These are phyloP conservation scores for Davidsoniella australis DNA, from an alignment of 2,329 filamentous ascomycete genomes.

Conservation along the genomic window DNA sequence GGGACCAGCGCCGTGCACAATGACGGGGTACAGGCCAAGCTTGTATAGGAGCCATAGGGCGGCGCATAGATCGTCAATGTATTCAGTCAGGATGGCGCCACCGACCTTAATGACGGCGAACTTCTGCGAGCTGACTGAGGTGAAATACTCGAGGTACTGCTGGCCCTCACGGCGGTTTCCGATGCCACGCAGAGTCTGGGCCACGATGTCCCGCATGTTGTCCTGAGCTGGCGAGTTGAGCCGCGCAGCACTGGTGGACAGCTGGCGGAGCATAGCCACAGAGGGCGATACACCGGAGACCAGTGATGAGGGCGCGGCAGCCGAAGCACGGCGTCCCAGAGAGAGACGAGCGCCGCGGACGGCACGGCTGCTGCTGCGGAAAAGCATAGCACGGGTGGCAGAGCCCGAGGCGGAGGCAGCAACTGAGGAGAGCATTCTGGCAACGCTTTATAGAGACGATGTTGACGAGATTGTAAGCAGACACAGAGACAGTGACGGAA, in stretches of 20 bases:
- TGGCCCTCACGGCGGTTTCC: constrained; percentile 91
- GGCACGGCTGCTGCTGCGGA: constrained; percentile 1
- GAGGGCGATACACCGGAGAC: not conserved
- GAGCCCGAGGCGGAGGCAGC: constrained; percentile 9
- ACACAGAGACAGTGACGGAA: not conserved
- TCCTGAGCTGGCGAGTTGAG: constrained; percentile 16
- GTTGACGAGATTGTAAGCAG: not conserved
- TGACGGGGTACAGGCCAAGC: constrained; percentile 84
- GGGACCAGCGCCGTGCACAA: constrained; percentile 87
- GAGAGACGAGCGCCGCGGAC: constrained; percentile 3
- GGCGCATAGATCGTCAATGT: constrained; percentile 78
- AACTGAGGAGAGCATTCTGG: constrained; percentile 11
- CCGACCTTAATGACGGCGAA: constrained; percentile 98
- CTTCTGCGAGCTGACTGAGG: constrained; percentile 86
- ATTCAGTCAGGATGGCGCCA: constrained; percentile 86
- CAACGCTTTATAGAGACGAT: not conserved
- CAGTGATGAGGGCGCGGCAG: not conserved
- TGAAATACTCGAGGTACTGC: constrained; percentile 96
- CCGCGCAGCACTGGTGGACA: constrained; percentile 9
- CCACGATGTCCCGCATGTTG: constrained; percentile 20
- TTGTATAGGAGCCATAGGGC: constrained; percentile 85
- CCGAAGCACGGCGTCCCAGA: not conserved
- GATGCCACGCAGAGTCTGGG: constrained; percentile 69
- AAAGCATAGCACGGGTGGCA: constrained; percentile 7
- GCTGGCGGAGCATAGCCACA: constrained; percentile 5